Evolutionary conservation across 768 basidiomycete species (phyloP).

Genomic region (Porphyrellus cyaneotinctus): DNA sequence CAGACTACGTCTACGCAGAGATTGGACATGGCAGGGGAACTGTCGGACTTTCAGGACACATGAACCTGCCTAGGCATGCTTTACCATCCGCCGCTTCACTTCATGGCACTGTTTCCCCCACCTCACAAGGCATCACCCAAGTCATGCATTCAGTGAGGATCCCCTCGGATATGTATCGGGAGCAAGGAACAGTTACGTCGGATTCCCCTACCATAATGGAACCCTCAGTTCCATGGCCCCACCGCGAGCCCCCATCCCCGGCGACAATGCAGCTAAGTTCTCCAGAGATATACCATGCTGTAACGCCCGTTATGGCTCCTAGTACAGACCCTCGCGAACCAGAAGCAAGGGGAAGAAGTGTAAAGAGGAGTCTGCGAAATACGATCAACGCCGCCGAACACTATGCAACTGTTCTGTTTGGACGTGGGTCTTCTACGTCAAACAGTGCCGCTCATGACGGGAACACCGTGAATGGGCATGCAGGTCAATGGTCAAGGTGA

Average conservation of each 20-base stretch:
- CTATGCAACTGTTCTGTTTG: conserved; percentile 65
- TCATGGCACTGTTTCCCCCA: conserved; percentile 15
- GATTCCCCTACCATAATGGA: conserved; percentile 15
- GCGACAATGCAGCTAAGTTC: conserved; percentile 32
- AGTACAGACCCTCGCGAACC: conserved; percentile 29
- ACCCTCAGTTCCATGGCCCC: conserved; percentile 40
- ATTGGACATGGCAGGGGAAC: conserved; percentile 70
- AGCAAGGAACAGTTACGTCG: conserved; percentile 6
- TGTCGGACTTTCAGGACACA: conserved; percentile 15
- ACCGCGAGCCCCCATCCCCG: conserved; percentile 38
- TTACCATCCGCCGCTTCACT: conserved; percentile 23
- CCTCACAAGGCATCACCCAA: conserved; percentile 32
- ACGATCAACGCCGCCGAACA: conserved; percentile 69
- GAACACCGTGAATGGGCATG: conserved; percentile 16
- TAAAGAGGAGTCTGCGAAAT: conserved; percentile 61
- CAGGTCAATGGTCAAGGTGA: conserved; percentile 23
- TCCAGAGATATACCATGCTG: conserved; percentile 41
- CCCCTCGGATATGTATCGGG: conserved; percentile 20
- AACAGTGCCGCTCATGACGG: conserved; percentile 22
- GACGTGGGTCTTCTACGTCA: conserved; percentile 40
- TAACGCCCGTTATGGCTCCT: conserved; percentile 31
- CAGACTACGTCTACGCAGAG: conserved; percentile 72
- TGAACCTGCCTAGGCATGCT: conserved; percentile 20
- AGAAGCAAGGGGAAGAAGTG: conserved; percentile 54
- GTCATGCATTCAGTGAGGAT: conserved; percentile 35